Evolutionary conservation across 1,139 yeast species (phyloP).

Genomic region (Scheffersomyces illinoinensis): DNA sequence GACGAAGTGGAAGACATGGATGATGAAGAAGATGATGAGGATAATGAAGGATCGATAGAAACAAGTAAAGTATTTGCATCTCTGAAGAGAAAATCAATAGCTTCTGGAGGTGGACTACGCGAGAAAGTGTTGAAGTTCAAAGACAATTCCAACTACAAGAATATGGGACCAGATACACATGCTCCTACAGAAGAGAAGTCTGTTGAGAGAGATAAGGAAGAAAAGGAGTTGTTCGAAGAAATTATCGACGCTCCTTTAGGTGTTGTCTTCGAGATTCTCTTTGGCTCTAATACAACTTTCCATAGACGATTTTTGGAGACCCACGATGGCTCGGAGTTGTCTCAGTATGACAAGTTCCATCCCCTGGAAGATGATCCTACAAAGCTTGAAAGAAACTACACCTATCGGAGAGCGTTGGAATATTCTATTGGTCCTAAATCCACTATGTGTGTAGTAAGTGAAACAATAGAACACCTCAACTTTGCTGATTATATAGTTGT

Average conservation of each 20-base stretch:
- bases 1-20: slow-evolving; percentile 17
- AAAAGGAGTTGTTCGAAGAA: slow-evolving; percentile 36
- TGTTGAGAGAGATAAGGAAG: slow-evolving; percentile 21
- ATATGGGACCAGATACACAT: slow-evolving; percentile 45
- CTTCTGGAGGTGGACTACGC: background rate
- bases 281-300: slow-evolving; percentile 46
- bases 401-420: slow-evolving; percentile 49
- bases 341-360: slow-evolving; percentile 40
- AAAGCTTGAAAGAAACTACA: slow-evolving; percentile 33
- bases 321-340: slow-evolving; percentile 51
- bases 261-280: slow-evolving; percentile 46
- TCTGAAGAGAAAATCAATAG: background rate
- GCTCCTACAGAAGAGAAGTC: slow-evolving; percentile 28
- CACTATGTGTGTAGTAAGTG: slow-evolving; percentile 52
- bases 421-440: slow-evolving; percentile 61
- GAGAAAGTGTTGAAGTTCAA: slow-evolving; percentile 26
- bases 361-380: slow-evolving; percentile 34
- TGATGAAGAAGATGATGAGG: slow-evolving; percentile 3
- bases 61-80: background rate
- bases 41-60: slow-evolving; percentile 2
- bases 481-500: slow-evolving; percentile 38
- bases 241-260: slow-evolving; percentile 50
- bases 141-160: slow-evolving; percentile 29
- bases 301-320: slow-evolving; percentile 40
- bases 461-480: slow-evolving; percentile 43